Base-by-base conservation (phyloP, 768 basidiomycete species). In the Tulasnella calospora region DNA sequence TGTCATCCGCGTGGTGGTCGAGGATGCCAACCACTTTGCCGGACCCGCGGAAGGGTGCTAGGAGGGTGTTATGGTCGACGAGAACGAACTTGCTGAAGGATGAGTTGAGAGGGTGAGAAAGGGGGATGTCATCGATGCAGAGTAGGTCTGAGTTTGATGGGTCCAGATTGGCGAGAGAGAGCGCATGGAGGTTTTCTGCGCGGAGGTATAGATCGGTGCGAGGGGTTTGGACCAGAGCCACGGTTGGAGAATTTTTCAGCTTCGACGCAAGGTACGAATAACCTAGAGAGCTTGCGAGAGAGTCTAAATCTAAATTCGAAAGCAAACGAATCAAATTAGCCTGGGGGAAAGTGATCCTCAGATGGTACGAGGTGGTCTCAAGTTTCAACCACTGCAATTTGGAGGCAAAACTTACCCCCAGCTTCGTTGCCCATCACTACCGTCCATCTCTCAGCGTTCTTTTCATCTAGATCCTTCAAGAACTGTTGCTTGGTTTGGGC, bases 391-490 rank as follows among this genome's bases (percentile, higher is more conserved):
- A 21, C 51, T 27, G n/a, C n/a, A 0, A 7, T n/a, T 30, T 30
- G 57, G 23, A 46, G 47, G 2, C 3, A 38, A 8, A 30, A 81
- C 84, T 79, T 27, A 96, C 97, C 97, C 82, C 96, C 96, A 17
- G 97, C 95, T 85, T 99, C 97, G 83, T 99, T 99, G 0, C 97
- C 96, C 91, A 96, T 94, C 0, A 91, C 92, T 6, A 98, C 87
- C 0, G 90, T 92, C 96, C 96, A 99, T 71, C 90, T 88, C 8
- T 83, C 80, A 0, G 86, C 88, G 51, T 87, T 86, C 0, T 86
- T 86, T 1, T 84, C 84, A 35, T 85, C 82, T 19, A 91, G 81
- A 71, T 91, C 92, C 21, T 81, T 82, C n/a, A 96, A 84, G 82
- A 93, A 97, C 35, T 83, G 84, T 35, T 85, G 82, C 83, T 93